These are phyloP conservation scores for Pleurotus platypus DNA, from an alignment of 768 basidiomycete genomes.

Conservation along the genomic window DNA sequence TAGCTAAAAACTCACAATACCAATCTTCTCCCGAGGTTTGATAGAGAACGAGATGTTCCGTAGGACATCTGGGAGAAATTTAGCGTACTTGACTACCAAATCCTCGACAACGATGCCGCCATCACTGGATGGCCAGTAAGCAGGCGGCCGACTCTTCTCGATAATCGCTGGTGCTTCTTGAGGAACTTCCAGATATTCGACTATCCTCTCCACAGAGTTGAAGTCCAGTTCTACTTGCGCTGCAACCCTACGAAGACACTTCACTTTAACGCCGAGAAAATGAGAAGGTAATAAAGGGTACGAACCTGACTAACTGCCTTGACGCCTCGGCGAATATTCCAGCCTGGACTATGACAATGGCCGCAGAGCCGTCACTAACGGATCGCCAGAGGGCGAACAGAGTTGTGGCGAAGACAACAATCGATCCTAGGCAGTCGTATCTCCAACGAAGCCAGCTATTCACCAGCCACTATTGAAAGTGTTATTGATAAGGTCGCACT, in stretches of 20 bases:
- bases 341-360: conserved; percentile 70
- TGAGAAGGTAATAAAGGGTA: neutral
- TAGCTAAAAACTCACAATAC: conserved; percentile 40
- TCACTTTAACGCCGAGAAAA: neutral
- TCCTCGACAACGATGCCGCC: conserved; percentile 58
- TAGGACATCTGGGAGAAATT: conserved; percentile 57
- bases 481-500: conserved; percentile 17
- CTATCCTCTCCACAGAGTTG: conserved; percentile 71
- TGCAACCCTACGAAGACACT: conserved; percentile 39
- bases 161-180: conserved; percentile 67
- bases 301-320: conserved; percentile 56
- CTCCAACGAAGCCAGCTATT: conserved; percentile 69
- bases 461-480: conserved; percentile 51
- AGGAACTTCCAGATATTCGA: conserved; percentile 63
- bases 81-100: conserved; percentile 59
- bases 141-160: conserved; percentile 56
- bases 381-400: conserved; percentile 61
- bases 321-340: conserved; percentile 69
- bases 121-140: conserved; percentile 64
- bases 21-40: conserved; percentile 62
- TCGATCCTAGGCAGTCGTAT: conserved; percentile 72
- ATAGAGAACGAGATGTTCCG: conserved; percentile 56
- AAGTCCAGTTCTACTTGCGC: conserved; percentile 74
- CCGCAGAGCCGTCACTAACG: conserved; percentile 58
- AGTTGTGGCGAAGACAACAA: conserved; percentile 67